Conservation (phyloP, 176 grass and related monocot species). For the Aegilops umbellulata region DNA sequence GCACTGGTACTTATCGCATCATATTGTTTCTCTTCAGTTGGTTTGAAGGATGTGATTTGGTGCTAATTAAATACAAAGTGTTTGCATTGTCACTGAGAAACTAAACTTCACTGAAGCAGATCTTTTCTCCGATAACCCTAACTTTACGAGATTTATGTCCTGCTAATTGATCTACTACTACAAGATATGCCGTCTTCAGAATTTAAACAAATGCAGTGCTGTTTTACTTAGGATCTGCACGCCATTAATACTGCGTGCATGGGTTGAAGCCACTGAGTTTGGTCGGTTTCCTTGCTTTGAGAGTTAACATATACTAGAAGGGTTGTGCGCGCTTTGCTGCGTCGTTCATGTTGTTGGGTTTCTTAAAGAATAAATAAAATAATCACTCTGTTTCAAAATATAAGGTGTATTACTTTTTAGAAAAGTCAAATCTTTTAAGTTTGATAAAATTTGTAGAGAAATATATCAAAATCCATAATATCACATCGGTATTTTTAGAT, state of each 20-base stretch:
- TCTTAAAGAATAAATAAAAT: too few species aligned
- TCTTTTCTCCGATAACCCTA: background rate
- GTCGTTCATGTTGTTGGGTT: too few species aligned
- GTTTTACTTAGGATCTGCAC: background rate
- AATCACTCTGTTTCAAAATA: too few species aligned
- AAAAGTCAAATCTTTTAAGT: too few species aligned
- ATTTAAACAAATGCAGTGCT: background rate
- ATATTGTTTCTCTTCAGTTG: conserved; percentile 4
- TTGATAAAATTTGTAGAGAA: too few species aligned
- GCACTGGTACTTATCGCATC: conserved; percentile 52
- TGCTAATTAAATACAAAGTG: conserved; percentile 21
- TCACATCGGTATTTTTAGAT: too few species aligned
- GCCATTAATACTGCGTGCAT: background rate
- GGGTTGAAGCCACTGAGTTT: background rate
- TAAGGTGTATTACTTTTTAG: too few species aligned
- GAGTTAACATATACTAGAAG: background rate
- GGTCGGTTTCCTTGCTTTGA: background rate
- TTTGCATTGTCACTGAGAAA: background rate
- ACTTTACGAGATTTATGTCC: conserved; percentile 10
- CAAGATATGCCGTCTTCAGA: background rate
- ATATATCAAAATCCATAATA: too few species aligned
- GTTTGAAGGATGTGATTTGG: conserved; percentile 12
- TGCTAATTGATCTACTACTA: background rate
- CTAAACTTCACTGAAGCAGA: conserved; percentile 21
- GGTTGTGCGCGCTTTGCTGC: too few species aligned